Evolutionary conservation across 768 basidiomycete species (phyloP), one percentile per base, ranked within the genome.

Genomic region (Macrolepiota fuliginosa): DNA sequence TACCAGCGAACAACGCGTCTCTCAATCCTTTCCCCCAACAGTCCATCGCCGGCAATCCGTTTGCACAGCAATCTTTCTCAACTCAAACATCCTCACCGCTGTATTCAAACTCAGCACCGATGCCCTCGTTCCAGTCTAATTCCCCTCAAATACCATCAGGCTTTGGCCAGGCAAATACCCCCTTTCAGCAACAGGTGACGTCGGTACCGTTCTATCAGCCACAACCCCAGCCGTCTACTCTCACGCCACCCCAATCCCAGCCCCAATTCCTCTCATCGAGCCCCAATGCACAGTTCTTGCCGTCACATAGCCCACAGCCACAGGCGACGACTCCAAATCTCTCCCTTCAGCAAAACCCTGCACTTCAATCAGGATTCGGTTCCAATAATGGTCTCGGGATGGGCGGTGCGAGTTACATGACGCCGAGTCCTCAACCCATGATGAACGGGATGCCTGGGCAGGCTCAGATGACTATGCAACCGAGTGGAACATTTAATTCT

Each of bases 271-370:
- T 72, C 12, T 70, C 74, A 4, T 68, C 75, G 1, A 76, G 76
- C 55, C 76, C 77, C 3, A 56, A 56, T 25, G 12, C 45, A 29
- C 74, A 74, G 37, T 71, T 74, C 51, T 67, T 66, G 32, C 15
- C 57, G 15, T 74, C 74, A 10, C 74, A 74, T 51, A 79, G 73
- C 60, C 76, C 77, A 10, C 76, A 77, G 62, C 66, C 67, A 4
- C 72, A 71, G 25, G 35, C 52, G 24, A 61, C 52, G 22, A 47
- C 42, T 3, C 52, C 51, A 19, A 52, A 51, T 17, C 27, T 37
- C 15, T 24, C 25, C 27, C 32, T n/a, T 17, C 46, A 58, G 35
- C 64, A 42, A n/a, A 25, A 25, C 47, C 22, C 58, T 22, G 15
- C 15, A 11, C 32, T 22, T 10, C 40, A 57, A 36, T 63, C 64